These are phyloP conservation scores for Candida incommunis DNA, from an alignment of 805 yeast species.

Conservation along the genomic window DNA sequence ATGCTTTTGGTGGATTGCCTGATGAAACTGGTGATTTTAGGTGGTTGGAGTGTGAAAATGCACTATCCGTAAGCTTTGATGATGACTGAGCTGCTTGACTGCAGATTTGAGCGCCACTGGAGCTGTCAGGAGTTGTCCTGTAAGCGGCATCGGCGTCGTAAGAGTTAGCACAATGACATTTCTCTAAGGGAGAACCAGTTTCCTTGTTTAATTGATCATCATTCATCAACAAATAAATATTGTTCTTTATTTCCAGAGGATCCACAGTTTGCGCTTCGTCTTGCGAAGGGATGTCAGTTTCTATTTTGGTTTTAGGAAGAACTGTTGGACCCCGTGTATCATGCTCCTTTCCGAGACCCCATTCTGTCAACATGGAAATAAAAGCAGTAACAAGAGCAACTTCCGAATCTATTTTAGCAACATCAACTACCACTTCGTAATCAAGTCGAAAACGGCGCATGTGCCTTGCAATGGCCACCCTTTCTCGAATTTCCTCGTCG, in stretches of 20 bases:
- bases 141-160: no score
- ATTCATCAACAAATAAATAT: background rate
- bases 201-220: background rate
- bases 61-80: no score
- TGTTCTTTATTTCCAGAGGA: background rate
- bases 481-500: slow-evolving; percentile 37
- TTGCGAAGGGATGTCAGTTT: background rate
- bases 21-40: no score
- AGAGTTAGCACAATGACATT: no score
- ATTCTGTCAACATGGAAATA: slow-evolving; percentile 49
- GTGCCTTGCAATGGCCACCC: slow-evolving; percentile 40
- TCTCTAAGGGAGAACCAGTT: no score
- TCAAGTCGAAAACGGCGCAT: slow-evolving; percentile 48
- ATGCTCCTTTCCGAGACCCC: slow-evolving; percentile 20
- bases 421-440: slow-evolving; percentile 42
- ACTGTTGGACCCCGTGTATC: background rate
- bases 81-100: no score
- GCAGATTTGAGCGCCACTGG: no score
- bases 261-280: background rate
- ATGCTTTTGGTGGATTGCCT: no score
- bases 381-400: slow-evolving; percentile 47
- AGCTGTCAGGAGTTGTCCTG: no score
- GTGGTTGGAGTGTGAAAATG: no score
- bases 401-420: slow-evolving; percentile 31
- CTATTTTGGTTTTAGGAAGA: background rate